Percentiles rank a stretch among this genome's conserved stretches.
phyloP scores from a whole-genome alignment of 768 basidiomycete genomes.

The Kwoniella sp. region DNA sequence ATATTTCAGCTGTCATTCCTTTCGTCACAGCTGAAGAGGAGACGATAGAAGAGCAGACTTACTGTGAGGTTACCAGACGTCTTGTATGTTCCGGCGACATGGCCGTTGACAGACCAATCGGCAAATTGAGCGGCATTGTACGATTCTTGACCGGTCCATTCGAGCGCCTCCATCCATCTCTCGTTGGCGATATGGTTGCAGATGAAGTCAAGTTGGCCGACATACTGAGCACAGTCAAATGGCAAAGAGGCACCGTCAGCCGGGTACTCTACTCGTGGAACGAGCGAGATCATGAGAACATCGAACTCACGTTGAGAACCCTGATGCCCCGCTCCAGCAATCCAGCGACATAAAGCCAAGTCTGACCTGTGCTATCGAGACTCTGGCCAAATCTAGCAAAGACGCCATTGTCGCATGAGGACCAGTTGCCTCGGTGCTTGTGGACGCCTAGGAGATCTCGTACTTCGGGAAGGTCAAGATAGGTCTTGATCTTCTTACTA shows the following conservation, averaged over 20 bases:
- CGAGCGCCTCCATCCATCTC: conserved; percentile 71
- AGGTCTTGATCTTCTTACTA: conserved; percentile 61
- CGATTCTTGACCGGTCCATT: conserved; percentile 67
- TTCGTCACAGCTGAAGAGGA: no score
- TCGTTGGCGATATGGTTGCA: conserved; percentile 76
- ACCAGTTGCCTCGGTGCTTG: conserved; percentile 61
- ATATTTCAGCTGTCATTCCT: no score
- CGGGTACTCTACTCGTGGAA: no score
- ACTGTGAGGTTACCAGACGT: conserved; percentile 63
- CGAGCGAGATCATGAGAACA: no score
- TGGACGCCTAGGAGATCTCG: conserved; percentile 67
- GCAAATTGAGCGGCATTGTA: conserved; percentile 60
- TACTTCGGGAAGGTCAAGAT: conserved; percentile 65
- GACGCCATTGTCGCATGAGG: conserved; percentile 64
- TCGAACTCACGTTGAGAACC: conserved; percentile 59
- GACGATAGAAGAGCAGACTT: conserved; percentile 21
- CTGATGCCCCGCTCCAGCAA: conserved; percentile 77
- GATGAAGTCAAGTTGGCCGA: conserved; percentile 56
- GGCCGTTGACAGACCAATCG: conserved; percentile 64
- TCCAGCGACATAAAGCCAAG: conserved; percentile 63
- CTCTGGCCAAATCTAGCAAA: conserved; percentile 60
- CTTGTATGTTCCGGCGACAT: conserved; percentile 64
- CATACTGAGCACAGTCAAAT: conserved; percentile 17
- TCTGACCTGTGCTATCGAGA: conserved; percentile 66
- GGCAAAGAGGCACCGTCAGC: not conserved